Evolutionary conservation across 2,329 filamentous ascomycete genomes (phyloP), one percentile per base, ranked within the genome.

Genomic region (Neonectria sp.): DNA sequence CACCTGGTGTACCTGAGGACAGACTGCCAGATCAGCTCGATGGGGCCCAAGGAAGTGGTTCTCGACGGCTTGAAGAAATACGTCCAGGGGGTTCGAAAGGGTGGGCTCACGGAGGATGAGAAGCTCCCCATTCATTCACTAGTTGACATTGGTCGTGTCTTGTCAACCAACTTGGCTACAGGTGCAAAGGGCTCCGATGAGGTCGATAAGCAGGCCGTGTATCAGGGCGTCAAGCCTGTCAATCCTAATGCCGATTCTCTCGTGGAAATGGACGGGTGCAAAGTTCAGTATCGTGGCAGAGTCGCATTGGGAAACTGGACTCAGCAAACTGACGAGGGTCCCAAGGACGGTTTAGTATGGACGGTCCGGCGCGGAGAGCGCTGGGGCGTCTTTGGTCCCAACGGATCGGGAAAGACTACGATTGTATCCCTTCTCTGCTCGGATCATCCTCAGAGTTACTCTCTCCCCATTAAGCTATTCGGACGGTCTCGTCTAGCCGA

Each of bases 331-430:
- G 78, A 86, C 13, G 73, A 88, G 4, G 88, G 88, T 0, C 73
- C 83, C 53, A 71, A 81, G 21, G 79, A 87, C 1, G 95, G 95
- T 0, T 84, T 98, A 6, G 87, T 92, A 77, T 98, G 96, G 94
- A 93, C 88, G 0, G 91, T 98, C 27, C 89, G 90, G 45, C 89
- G 92, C 58, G 95, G 95, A 27, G 91, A 98, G 78, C 90, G 95
- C 69, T 97, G 95, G 93, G 95, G 93, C 3, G 89, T 98, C 21
- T 96, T 99, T 76, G 96, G 96, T 0, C 92, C 95, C 35, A 98
- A 99, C 74, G 96, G 93, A 13, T 97, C 94, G 1, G 96, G 96
- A 21, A 99, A 99, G 84, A 99, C 96, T 0, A 99, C 96, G 0
- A 87, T 99, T 45, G 88, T 98, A 31, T 96, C 95, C 6, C 86